These are phyloP conservation scores for Solanum pinnatisectum DNA, from an alignment of 257 asterid species.

Conservation along the genomic window DNA sequence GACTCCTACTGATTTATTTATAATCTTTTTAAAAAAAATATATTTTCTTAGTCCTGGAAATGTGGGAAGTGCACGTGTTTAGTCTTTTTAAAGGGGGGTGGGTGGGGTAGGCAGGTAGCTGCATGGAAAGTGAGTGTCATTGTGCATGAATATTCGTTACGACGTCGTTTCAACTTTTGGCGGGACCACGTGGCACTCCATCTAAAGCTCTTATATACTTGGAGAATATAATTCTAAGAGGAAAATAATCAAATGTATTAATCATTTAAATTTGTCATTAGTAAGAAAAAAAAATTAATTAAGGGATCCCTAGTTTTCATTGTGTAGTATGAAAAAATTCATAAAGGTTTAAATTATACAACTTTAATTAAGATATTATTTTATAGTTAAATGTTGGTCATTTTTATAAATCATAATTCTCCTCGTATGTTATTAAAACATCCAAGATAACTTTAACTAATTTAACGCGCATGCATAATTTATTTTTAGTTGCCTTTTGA, in stretches of 20 bases:
- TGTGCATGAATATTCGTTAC: neutral
- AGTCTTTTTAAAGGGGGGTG: constrained; percentile 30
- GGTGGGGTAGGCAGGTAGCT: constrained; percentile 7
- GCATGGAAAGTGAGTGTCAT: constrained; percentile 12
- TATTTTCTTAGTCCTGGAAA: constrained; percentile 22
- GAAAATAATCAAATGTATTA: neutral
- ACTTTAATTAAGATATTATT: too few relatives aligned
- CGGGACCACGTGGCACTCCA: neutral
- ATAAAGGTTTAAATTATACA: neutral
- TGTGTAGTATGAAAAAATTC: neutral
- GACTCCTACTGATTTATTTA: neutral
- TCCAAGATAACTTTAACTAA: neutral
- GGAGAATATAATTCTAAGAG: too few relatives aligned
- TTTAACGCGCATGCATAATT: neutral
- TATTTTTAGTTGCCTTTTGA: neutral
- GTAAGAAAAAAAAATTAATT: neutral
- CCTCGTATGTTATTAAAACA: neutral
- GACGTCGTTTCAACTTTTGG: neutral
- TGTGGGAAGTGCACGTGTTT: constrained; percentile 56
- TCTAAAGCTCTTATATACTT: too few relatives aligned
- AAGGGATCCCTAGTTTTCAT: neutral
- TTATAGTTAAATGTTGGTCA: neutral
- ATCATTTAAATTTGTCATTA: neutral
- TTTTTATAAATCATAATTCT: neutral
- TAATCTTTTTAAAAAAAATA: neutral